Evolutionary conservation across 192 early-diverging fungal species (phyloP), one percentile per base, ranked within the genome.

Genomic region (Umbelopsis vinacea): DNA sequence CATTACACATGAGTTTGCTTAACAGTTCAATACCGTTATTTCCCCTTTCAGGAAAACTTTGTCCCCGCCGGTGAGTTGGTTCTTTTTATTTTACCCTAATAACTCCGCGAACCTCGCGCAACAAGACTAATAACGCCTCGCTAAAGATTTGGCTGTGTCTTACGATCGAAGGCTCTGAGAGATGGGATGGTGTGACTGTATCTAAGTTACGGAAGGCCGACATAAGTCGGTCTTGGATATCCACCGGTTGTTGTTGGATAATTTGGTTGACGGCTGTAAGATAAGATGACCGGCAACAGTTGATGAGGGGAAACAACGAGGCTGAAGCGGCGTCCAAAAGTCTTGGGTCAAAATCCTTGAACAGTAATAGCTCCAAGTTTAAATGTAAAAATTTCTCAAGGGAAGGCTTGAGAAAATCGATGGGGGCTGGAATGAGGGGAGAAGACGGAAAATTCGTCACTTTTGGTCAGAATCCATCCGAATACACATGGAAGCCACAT

Each of bases 71-170:
- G 48, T 17, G 48, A 50, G 15, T 8, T 50, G n/a, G 48, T n/a
- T 2, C 19, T 50, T 19, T 74, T 77, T 82, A 90, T 79, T 88
- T 87, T 9, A 89, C 79, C 24, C 90, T 79, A 66, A 92, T 79
- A 24, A 92, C 85, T 52, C 88, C 90, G 52, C 90, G 80, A 3
- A 87, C 88, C 68, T 88, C 81, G 87, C 89, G 85, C 55, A 92
- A 73, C 66, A 90, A 87, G 40, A 74, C 50, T 50, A 85, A 73
- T 45, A 92, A 78, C 21, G 78, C 76, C 45, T 89, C 83, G 35
- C 80, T 71, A 23, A 83, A 84, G n/a, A 67, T 55, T 33, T 73
- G 55, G 43, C 78, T 77, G 45, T 75, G 52, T 22, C 74, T 71
- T 15, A 57, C 22, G 29, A 83, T 55, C 23, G 80, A 63, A 11